Evolutionary conservation across 345 rosid genomes (phyloP), one percentile per base, ranked within the genome.

Genomic region (Camelina sativa): DNA sequence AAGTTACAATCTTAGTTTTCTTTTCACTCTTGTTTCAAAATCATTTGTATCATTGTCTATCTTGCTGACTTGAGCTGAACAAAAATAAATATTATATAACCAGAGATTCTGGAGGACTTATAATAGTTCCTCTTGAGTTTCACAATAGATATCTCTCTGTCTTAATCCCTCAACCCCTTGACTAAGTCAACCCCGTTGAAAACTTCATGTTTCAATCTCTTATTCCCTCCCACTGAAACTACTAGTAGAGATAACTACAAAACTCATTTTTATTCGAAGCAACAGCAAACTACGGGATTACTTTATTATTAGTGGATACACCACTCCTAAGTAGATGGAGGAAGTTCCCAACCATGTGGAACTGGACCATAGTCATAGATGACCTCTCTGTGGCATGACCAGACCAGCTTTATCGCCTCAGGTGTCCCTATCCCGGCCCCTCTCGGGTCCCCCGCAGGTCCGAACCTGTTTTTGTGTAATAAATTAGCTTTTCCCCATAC

Each of bases 401-500:
- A 95, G 5, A 95, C 98, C 2, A 92, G 88, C 85, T 86, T 92
- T 85, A 95, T 92, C 3, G 99, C 99, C 66, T 95, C 99, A 0
- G 99, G 98, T 16, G 97, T 92, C 53, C 98, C 99, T 38, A 95
- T 95, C 50, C 99, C 99, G 0, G 99, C 99, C 38, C 99, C 98
- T 82, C 98, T 86, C 0, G 99, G 99, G 80, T 95, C 99, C 34
- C 99, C 99, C 1, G 98, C 89, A 0, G 98, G 99, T 76, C 99
- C 99, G 81, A 95, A 95, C 97, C 98, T 93, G 80, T 43, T 46
- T 73, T 53, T 28, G 0, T 8, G 17, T 68, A 28, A 8, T 0
- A 4, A 5, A 17, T 51, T 15, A 59, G 57, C 76, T 10, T 64
- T 34, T 16, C 11, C 23, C 47, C 62, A 74, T 40, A 41, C 11